These are phyloP conservation scores for Parastagonospora nodorum DNA, from an alignment of 2,329 filamentous ascomycete species.

Conservation along the genomic window DNA sequence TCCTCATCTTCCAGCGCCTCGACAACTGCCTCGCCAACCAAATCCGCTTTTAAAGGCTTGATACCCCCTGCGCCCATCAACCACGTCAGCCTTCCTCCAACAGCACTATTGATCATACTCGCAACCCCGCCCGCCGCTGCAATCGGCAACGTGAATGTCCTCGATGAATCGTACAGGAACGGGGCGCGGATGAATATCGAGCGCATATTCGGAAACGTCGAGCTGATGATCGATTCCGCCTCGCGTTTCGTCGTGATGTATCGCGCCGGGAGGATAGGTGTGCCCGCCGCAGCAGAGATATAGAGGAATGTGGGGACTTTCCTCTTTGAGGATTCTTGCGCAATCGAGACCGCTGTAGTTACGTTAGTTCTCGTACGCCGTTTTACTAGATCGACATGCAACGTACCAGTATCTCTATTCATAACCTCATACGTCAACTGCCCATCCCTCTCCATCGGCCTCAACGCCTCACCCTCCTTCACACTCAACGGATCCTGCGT, in stretches of 20 bases:
- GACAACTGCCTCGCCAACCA: slow-evolving; percentile 86
- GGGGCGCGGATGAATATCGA: slow-evolving; percentile 82
- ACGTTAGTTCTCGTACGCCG: too few species aligned
- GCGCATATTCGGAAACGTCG: slow-evolving; percentile 74
- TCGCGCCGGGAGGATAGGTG: slow-evolving; percentile 79
- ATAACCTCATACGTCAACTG: slow-evolving; percentile 96
- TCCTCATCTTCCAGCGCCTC: slow-evolving; percentile 79
- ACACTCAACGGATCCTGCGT: slow-evolving; percentile 73
- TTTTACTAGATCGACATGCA: too few species aligned
- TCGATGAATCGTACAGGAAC: slow-evolving; percentile 85
- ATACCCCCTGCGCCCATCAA: slow-evolving; percentile 82
- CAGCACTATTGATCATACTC: slow-evolving; percentile 74
- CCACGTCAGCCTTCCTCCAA: slow-evolving; percentile 74
- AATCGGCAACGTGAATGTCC: slow-evolving; percentile 82
- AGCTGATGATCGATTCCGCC: slow-evolving; percentile 77
- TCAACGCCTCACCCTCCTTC: slow-evolving; percentile 62
- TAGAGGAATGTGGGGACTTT: slow-evolving; percentile 77
- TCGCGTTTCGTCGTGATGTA: slow-evolving; percentile 94
- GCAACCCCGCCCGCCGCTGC: slow-evolving; percentile 78
- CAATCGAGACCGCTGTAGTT: slow-evolving; percentile 72
- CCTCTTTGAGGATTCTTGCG: slow-evolving; percentile 71
- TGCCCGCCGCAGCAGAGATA: slow-evolving; percentile 85
- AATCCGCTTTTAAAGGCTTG: slow-evolving; percentile 86
- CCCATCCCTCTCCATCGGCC: slow-evolving; percentile 68
- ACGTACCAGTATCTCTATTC: slow-evolving; percentile 78